Evolutionary conservation across 352 stramenopile species (phyloP).

Genomic region (Globisporangium megalacanthum): DNA sequence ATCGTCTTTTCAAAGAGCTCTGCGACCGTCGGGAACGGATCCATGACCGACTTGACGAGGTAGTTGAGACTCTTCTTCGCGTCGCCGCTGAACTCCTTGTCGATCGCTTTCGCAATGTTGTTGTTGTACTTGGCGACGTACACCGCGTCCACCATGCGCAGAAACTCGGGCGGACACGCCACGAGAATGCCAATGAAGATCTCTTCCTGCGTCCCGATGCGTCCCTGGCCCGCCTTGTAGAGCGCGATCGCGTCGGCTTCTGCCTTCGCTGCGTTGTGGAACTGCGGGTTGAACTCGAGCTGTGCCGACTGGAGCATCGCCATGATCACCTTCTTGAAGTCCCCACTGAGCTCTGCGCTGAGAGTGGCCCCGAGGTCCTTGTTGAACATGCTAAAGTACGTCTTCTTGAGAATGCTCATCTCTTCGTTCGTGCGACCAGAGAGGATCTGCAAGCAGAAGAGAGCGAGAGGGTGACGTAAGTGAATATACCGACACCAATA

Average conservation of each 20-base stretch:
- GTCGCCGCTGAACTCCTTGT: conserved; percentile 80
- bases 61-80: conserved; percentile 68
- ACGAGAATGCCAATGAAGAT: conserved; percentile 61
- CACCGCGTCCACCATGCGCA: conserved; percentile 62
- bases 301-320: conserved; percentile 49
- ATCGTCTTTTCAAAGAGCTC: conserved; percentile 71
- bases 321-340: conserved; percentile 76
- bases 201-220: conserved; percentile 69
- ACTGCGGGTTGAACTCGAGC: conserved; percentile 43
- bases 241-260: conserved; percentile 56
- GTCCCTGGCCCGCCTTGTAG: conserved; percentile 74
- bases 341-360: conserved; percentile 63
- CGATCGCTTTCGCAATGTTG: conserved; percentile 67
- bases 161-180: conserved; percentile 46
- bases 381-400: conserved; percentile 65
- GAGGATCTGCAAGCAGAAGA: conserved; percentile 31
- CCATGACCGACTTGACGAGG: conserved; percentile 43
- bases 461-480: not conserved
- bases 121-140: conserved; percentile 80
- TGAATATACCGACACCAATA: not conserved
- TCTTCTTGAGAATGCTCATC: conserved; percentile 73
- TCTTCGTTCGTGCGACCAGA: conserved; percentile 71
- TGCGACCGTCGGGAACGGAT: conserved; percentile 59
- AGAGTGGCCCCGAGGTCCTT: conserved; percentile 64
- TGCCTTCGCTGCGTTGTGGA: conserved; percentile 63